phyloP scores from a whole-genome alignment of 2,329 filamentous ascomycete species.

The Diplodia intermedia region DNA sequence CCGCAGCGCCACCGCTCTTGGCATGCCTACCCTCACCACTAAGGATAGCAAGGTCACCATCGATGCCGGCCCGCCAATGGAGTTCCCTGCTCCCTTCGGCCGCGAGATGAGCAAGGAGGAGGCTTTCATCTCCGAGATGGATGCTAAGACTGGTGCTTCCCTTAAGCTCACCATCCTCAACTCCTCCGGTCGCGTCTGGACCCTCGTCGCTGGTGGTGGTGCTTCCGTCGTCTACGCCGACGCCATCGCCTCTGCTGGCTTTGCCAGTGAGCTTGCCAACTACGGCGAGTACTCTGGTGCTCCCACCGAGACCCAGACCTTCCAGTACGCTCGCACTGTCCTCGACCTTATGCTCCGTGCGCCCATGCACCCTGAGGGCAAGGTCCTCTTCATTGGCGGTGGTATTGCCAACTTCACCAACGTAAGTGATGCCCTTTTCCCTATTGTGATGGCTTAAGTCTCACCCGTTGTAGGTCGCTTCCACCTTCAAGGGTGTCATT shows the following conservation, averaged over 20 bases:
- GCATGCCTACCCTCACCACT: conserved; percentile 70
- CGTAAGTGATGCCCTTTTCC: conserved; percentile 53
- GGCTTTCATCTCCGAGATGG: conserved; percentile 97
- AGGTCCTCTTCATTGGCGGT: conserved; percentile 99
- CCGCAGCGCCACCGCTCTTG: conserved; percentile 85
- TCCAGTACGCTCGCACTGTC: conserved; percentile 97
- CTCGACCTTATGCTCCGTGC: conserved; percentile 97
- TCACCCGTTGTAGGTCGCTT: conserved; percentile 66
- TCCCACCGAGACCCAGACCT: conserved; percentile 97
- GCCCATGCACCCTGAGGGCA: conserved; percentile 83
- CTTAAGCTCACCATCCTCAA: conserved; percentile 98
- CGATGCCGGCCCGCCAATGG: conserved; percentile 96
- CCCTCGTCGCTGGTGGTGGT: conserved; percentile 97
- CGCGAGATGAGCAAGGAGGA: conserved; percentile 99
- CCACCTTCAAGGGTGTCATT: conserved; percentile 99
- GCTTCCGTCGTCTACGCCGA: conserved; percentile 99
- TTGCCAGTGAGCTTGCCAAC: conserved; percentile 96
- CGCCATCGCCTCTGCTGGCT: conserved; percentile 95
- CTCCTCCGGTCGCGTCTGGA: conserved; percentile 91
- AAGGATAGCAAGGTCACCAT: conserved; percentile 81
- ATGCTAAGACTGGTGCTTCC: conserved; percentile 98
- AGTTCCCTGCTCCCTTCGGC: conserved; percentile 98
- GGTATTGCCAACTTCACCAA: conserved; percentile 99
- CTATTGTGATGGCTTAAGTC: conserved; percentile 13
- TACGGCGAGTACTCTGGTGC: conserved; percentile 99